Evolutionary conservation across 179 eudicot species (phyloP).

Genomic region (Amaranthus tricolor): DNA sequence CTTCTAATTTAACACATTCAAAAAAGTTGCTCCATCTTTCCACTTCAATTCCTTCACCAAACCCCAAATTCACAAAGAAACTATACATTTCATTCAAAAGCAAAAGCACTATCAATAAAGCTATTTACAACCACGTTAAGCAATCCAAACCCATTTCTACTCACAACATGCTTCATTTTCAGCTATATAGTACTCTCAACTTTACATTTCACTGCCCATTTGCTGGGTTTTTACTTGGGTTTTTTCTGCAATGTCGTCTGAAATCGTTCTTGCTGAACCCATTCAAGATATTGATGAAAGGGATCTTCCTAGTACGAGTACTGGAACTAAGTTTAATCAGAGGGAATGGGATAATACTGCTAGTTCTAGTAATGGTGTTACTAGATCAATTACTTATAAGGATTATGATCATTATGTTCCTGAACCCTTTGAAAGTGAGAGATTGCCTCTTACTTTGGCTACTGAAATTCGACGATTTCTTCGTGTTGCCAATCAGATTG

Average conservation of each 20-base stretch:
- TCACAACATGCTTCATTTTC: background rate
- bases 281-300: conserved; percentile 25
- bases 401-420: conserved; percentile 35
- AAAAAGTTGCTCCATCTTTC: conserved; percentile 15
- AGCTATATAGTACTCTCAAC: background rate
- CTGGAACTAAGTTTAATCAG: background rate
- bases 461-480: conserved; percentile 77
- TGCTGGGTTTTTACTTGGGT: conserved; percentile 6
- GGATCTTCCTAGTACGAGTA: conserved; percentile 29
- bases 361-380: conserved; percentile 19
- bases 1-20: conserved; percentile 18
- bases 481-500: conserved; percentile 85
- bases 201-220: conserved; percentile 18
- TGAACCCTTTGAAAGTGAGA: conserved; percentile 88
- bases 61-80: conserved; percentile 15
- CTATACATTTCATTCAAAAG: conserved; percentile 14
- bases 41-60: conserved; percentile 4
- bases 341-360: background rate
- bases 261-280: conserved; percentile 74
- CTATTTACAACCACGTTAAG: conserved; percentile 38
- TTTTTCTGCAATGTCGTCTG: conserved; percentile 42
- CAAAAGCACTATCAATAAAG: conserved; percentile 24
- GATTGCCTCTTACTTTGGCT: conserved; percentile 69
- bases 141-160: conserved; percentile 12
- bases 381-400: conserved; percentile 58